Evolutionary conservation across 345 rosid species (phyloP).

Genomic region (Camelina neglecta): DNA sequence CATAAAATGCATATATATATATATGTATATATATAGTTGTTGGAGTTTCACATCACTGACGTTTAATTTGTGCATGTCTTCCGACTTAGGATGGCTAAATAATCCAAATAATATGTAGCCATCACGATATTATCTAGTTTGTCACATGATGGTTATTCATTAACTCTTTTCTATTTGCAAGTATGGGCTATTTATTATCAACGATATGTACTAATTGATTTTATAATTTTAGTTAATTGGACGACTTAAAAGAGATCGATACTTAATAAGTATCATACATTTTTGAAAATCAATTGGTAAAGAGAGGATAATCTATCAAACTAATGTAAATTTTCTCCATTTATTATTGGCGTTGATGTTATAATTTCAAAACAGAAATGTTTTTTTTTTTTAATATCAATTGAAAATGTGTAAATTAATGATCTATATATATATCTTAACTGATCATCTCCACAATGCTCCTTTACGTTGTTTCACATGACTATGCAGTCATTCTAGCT

Average conservation of each 20-base stretch:
- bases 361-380: too few relatives aligned
- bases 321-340: too few relatives aligned
- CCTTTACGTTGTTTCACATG: not conserved
- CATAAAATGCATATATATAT: not conserved
- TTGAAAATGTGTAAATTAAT: not conserved
- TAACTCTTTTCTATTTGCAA: not conserved
- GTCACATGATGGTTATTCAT: not conserved
- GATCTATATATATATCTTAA: not conserved
- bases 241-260: not conserved
- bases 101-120: conserved; percentile 1
- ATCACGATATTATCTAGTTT: conserved; percentile 3
- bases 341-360: not conserved
- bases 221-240: not conserved
- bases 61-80: not conserved
- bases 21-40: conserved; percentile 1
- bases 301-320: too few relatives aligned
- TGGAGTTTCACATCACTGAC: conserved; percentile 35
- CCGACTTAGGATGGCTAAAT: conserved; percentile 22
- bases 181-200: not conserved
- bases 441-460: not conserved
- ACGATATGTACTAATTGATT: not conserved
- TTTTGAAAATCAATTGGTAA: not conserved
- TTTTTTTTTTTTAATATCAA: too few relatives aligned
- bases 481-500: not conserved
- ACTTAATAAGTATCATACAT: not conserved